Conservation (phyloP, 2,329 filamentous ascomycete species). For the Westerdykella sp. region DNA sequence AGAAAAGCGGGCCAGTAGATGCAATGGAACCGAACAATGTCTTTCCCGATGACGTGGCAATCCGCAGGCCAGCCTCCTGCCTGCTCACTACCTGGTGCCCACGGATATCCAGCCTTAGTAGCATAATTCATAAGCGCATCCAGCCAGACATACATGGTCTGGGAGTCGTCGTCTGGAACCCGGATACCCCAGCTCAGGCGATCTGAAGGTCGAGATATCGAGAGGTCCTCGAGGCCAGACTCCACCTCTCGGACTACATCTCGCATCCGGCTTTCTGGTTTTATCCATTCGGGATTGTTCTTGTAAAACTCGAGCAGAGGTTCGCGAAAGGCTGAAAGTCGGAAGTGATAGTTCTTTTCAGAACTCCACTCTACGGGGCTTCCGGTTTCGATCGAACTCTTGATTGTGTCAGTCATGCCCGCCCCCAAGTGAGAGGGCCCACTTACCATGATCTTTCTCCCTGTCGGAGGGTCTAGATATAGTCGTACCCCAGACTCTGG, state of each 20-base stretch:
- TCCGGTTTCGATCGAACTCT: slow-evolving; percentile 73
- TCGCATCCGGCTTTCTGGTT: slow-evolving; percentile 65
- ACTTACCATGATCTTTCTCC: slow-evolving; percentile 67
- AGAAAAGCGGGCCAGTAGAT: slow-evolving; percentile 98
- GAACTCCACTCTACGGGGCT: slow-evolving; percentile 93
- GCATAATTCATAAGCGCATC: slow-evolving; percentile 94
- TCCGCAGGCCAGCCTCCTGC: slow-evolving; percentile 79
- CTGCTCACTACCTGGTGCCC: slow-evolving; percentile 58
- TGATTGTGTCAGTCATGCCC: slow-evolving; percentile 10
- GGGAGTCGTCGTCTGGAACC: slow-evolving; percentile 74
- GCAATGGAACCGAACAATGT: slow-evolving; percentile 90
- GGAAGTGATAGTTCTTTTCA: slow-evolving; percentile 93
- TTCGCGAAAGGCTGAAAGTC: slow-evolving; percentile 76
- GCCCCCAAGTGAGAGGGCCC: too few species aligned
- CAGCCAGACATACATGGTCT: slow-evolving; percentile 98
- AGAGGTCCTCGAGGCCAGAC: slow-evolving; percentile 76
- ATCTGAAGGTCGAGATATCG: slow-evolving; percentile 73
- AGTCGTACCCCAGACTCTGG: slow-evolving; percentile 68
- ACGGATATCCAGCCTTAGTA: slow-evolving; percentile 81
- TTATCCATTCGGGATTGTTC: slow-evolving; percentile 70
- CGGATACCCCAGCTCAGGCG: slow-evolving; percentile 81
- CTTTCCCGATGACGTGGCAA: slow-evolving; percentile 89
- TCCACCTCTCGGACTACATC: slow-evolving; percentile 72
- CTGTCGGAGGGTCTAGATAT: slow-evolving; percentile 70
- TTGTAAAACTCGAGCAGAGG: slow-evolving; percentile 72